phyloP scores from a whole-genome alignment of 306 rosid genomes.

The Arachis hypogaea region DNA sequence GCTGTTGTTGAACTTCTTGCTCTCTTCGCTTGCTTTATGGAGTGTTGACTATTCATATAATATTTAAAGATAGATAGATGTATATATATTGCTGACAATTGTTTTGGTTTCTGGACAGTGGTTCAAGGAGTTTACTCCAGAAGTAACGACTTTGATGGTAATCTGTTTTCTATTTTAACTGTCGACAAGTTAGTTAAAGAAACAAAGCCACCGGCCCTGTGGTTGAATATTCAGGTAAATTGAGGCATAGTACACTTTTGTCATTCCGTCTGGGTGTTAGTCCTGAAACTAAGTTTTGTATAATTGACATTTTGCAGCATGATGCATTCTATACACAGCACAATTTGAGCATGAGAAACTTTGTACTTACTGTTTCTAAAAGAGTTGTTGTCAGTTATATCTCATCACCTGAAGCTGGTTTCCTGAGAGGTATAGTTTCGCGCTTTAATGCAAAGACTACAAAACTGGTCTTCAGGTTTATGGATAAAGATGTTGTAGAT shows the following conservation, averaged over 20 bases:
- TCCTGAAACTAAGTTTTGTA: slow-evolving; percentile 21
- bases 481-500: slow-evolving; percentile 47
- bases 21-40: neutral
- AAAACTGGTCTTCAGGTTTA: slow-evolving; percentile 68
- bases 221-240: slow-evolving; percentile 83
- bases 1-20: neutral
- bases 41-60: neutral
- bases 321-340: slow-evolving; percentile 63
- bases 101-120: slow-evolving; percentile 56
- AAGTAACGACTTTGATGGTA: slow-evolving; percentile 52
- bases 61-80: neutral
- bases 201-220: slow-evolving; percentile 47
- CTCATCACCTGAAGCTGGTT: slow-evolving; percentile 83
- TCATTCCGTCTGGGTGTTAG: neutral
- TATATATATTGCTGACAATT: slow-evolving; percentile 13
- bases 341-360: slow-evolving; percentile 71
- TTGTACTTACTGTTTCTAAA: slow-evolving; percentile 54
- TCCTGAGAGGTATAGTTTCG: slow-evolving; percentile 58
- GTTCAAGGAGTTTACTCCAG: slow-evolving; percentile 56
- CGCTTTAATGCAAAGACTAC: slow-evolving; percentile 50
- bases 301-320: slow-evolving; percentile 58
- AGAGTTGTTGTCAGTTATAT: slow-evolving; percentile 52
- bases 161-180: slow-evolving; percentile 38
- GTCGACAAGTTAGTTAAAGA: slow-evolving; percentile 37
- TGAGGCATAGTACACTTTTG: slow-evolving; percentile 9